Base-by-base conservation (phyloP, 2,329 filamentous ascomycete species). In the Aspergillus luchuensis region DNA sequence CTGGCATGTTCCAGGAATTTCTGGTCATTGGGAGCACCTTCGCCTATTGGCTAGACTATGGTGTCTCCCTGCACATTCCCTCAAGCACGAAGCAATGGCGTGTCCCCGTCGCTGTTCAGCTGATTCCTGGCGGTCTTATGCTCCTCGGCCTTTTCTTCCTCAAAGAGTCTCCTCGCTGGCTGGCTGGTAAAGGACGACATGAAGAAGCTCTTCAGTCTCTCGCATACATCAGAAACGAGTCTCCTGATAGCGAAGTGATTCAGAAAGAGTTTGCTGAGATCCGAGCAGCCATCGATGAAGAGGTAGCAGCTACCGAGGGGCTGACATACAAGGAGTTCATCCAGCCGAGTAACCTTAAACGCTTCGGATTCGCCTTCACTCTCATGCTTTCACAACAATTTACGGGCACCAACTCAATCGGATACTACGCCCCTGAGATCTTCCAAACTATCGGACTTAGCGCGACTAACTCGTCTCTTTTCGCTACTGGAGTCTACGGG, bases 41-140 rank as follows among this genome's bases (percentile, higher is more conserved):
- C 17, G 78, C 79, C 38, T 84, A 83, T 72, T 84, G 82, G 72
- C 77, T 84, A 57, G 82, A 84, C 68, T 84, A 83, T 63, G 81
- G 82, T 38, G 81, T 83, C 49, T 70, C 76, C 19, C 71, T 78
- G 25, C 76, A 79, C 52, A 78, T 84, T 56, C 74, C 69, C 10
- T 70, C 76, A 4, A 75, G 76, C 39, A 77, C 80, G 2, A 76
- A 74, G n/a, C 83, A 84, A 69, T 85, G 82, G 82, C 78, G 82
- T 7, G 73, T 84, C 4, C 82, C 82, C 0, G 81, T 85, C 21
- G 81, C 79, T 1, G 72, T 85, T 8, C 82, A 85, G 68, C 80
- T 84, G 57, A 74, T 85, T 1, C 82, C 82, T 0, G 82, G 82
- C 15, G 76, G 76, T 0, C 65, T 84, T n/a, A 78, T 85, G 55